These are phyloP conservation scores for Epichloe gansuensis DNA, from an alignment of 2,329 filamentous ascomycete species.

Conservation along the genomic window DNA sequence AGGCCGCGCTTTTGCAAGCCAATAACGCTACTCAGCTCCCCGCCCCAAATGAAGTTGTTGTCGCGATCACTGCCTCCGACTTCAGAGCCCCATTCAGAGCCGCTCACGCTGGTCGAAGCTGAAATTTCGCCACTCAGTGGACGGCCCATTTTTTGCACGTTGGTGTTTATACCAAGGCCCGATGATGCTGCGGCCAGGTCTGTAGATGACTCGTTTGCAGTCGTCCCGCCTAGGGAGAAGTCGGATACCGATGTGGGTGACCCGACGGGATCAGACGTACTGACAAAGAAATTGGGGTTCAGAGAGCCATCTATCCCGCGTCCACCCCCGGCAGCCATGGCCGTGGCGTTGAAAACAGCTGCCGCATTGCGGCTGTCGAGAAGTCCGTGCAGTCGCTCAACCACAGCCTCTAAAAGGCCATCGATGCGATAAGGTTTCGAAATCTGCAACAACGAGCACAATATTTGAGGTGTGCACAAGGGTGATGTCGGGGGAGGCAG, in stretches of 20 bases:
- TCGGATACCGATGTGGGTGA: slow-evolving; percentile 21
- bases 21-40: slow-evolving; percentile 78
- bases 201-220: slow-evolving; percentile 16
- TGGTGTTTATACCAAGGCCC: slow-evolving; percentile 36
- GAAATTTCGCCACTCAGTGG: slow-evolving; percentile 36
- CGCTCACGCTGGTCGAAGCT: slow-evolving; percentile 36
- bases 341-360: slow-evolving; percentile 93
- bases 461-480: slow-evolving; percentile 84
- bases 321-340: slow-evolving; percentile 92
- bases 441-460: slow-evolving; percentile 89
- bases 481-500: slow-evolving; percentile 63
- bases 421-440: slow-evolving; percentile 88
- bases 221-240: slow-evolving; percentile 20
- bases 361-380: slow-evolving; percentile 90
- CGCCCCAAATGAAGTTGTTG: slow-evolving; percentile 51
- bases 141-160: slow-evolving; percentile 21
- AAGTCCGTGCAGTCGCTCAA: slow-evolving; percentile 77
- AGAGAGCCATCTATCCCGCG: slow-evolving; percentile 60
- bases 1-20: slow-evolving; percentile 89
- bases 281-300: slow-evolving; percentile 50
- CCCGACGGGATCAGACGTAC: slow-evolving; percentile 30
- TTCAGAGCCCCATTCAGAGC: slow-evolving; percentile 45
- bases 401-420: slow-evolving; percentile 80
- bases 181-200: slow-evolving; percentile 24
- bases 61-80: slow-evolving; percentile 37